Percentiles rank a stretch among this genome's conserved stretches.
Evolutionary conservation across 768 basidiomycete species (phyloP).

Genomic region (Sarcodon sp.): DNA sequence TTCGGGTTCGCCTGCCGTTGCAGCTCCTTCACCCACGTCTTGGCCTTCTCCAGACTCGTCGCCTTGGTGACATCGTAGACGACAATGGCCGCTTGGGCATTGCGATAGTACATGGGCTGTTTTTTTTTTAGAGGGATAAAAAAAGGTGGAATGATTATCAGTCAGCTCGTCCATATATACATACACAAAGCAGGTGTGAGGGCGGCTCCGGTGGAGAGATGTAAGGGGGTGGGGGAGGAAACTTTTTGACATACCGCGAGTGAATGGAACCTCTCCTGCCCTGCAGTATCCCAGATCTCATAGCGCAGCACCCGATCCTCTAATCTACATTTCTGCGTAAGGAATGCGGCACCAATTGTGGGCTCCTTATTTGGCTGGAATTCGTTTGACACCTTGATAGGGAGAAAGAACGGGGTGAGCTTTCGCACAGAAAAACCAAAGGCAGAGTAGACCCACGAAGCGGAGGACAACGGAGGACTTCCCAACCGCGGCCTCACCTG

Average conservation of each 20-base stretch:
- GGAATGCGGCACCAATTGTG: conserved; percentile 93
- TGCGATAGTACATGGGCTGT: conserved; percentile 98
- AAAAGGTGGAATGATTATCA: too few relatives aligned
- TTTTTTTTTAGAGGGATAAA: background rate
- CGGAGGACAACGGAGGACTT: conserved; percentile 98
- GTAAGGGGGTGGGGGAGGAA: background rate
- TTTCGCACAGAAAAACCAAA: conserved; percentile 2
- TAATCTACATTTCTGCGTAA: conserved; percentile 89
- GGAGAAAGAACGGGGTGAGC: background rate
- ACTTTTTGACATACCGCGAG: conserved; percentile 74
- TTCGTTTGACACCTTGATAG: conserved; percentile 76
- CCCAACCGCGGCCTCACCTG: conserved; percentile 97
- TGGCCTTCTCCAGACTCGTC: conserved; percentile 92
- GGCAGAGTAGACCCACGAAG: conserved; percentile 51
- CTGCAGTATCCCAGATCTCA: conserved; percentile 97
- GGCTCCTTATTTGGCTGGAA: conserved; percentile 99
- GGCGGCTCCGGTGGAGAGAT: background rate
- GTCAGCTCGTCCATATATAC: too few relatives aligned
- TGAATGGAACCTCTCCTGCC: conserved; percentile 95
- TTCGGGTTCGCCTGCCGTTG: conserved; percentile 98
- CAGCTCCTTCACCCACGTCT: conserved; percentile 99
- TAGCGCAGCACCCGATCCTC: conserved; percentile 90
- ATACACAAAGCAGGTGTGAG: conserved; percentile 1
- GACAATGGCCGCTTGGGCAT: conserved; percentile 95
- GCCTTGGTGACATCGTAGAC: conserved; percentile 98